A percentile compares a stretch with the other conserved stretches of the same genome.
phyloP scores from a whole-genome alignment of 1,284 basidiomycete species.

The Puccinia coronata region DNA sequence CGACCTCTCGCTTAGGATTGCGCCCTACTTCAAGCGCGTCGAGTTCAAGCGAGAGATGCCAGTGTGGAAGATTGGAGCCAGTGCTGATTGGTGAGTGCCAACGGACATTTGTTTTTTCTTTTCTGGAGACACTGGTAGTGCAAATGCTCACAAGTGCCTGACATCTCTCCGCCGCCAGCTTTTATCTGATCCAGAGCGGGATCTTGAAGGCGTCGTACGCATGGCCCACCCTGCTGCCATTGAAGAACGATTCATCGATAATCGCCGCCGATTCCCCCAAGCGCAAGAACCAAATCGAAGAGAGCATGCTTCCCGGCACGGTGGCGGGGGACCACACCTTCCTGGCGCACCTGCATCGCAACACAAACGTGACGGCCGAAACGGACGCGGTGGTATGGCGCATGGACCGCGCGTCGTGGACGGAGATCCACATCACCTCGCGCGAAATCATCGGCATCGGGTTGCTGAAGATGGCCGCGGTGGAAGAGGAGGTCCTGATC shows the following conservation, averaged over 20 bases:
- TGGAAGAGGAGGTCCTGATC: constrained; percentile 45
- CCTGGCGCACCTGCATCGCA: constrained; percentile 72
- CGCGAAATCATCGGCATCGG: constrained; percentile 32
- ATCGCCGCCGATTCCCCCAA: neutral
- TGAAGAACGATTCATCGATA: neutral
- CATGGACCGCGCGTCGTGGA: constrained; percentile 66
- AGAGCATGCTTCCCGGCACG: constrained; percentile 80
- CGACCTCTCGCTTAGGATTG: constrained; percentile 59
- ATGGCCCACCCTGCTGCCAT: constrained; percentile 60
- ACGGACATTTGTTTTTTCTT: neutral
- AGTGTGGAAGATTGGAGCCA: constrained; percentile 75
- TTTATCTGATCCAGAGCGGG: constrained; percentile 80
- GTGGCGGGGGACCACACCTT: constrained; percentile 84
- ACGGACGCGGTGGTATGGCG: constrained; percentile 77
- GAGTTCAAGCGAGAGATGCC: constrained; percentile 66
- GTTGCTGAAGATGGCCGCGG: constrained; percentile 40
- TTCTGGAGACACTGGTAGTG: neutral
- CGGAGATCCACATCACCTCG: constrained; percentile 59
- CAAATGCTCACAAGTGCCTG: neutral
- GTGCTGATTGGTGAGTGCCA: constrained; percentile 66
- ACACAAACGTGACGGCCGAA: constrained; percentile 82
- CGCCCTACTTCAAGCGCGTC: constrained; percentile 72
- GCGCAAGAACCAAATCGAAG: constrained; percentile 48
- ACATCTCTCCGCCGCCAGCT: constrained; percentile 22
- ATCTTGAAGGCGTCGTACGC: constrained; percentile 76